Evolutionary conservation across 805 yeast genomes (phyloP), one percentile per base, ranked within the genome.

Genomic region (Lachancea quebecensis): DNA sequence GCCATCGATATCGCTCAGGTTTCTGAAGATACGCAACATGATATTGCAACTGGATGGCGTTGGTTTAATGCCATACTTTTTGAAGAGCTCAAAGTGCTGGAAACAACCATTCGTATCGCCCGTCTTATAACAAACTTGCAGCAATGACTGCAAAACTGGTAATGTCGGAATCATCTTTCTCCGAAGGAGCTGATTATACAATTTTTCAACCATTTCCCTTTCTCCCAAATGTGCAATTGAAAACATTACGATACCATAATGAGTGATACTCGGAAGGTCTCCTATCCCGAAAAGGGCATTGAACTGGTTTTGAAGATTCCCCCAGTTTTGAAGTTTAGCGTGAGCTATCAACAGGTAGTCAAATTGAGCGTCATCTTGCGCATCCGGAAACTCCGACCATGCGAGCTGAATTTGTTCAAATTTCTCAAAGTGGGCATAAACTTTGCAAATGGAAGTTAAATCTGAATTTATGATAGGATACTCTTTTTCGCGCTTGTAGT

Each of bases 171-270:
- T 54, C 55, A 78, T 68, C 1, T 71, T 70, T 44, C 81, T 66
- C 42, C 67, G 60, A 4, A 65, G 38, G 28, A 79, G 54, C 54
- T 77, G 74, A n/a, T 64, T 48, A 62, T 70, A 82, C 46, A 85
- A 64, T 46, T 57, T 61, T 25, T 73, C 75, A 10, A 75, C 79
- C 57, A 71, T 74, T 34, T 60, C 70, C 35, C 55, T 62, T 51
- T 75, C 78, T 9, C 77, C 81, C 30, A 67, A 58, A 4, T 56
- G 50, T 1, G 85, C 80, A 48, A 85, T 64, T 0, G 84, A 78
- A 43, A 68, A 63, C 75, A 85, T 79, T 10, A 82, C 79, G 14
- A 78, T 72, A 3, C 75, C 69, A 57, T 83, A 84, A 52, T 83
- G 86, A 8, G 54, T 55, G 28, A 70, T 62, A 39, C 71, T 71